Evolutionary conservation across 495 filamentous ascomycete species (phyloP), one percentile per base, ranked within the genome.

Genomic region (Neurospora sp.): DNA sequence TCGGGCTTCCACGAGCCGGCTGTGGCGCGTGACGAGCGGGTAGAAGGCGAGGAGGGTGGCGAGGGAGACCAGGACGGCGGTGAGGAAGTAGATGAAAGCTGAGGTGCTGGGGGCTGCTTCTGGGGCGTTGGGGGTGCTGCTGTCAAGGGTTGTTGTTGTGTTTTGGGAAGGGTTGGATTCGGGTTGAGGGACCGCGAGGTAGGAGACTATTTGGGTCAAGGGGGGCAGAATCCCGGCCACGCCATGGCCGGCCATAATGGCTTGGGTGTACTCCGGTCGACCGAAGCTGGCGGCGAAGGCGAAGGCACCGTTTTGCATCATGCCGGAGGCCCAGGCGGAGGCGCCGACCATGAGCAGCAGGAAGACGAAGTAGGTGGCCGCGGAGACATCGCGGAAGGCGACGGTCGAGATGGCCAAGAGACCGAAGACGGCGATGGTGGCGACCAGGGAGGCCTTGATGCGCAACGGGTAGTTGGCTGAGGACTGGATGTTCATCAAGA

Each of bases 251-350:
- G 90, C 89, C 96, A 99, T 98, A 80, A 98, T 94, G 22, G 91
- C 96, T 81, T 98, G 94, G 69, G 92, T 97, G 82, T 97, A 98
- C 76, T 93, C 90, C 18, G 91, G 88, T 69, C 91, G 82, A 22
- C 90, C 93, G 75, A 97, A 97, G 38, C 91, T 91, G 9, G 93
- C 88, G 12, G 93, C 94, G 77, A 94, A 98, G 8, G 96, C 92
- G 80, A 98, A 98, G 41, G 94, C 89, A 68, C 96, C 96, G 80
- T 98, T 98, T 83, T 98, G 96, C 78, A 91, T 92, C 71, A 98
- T 84, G 0, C 92, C 96, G 0, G 94, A 89, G 1, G 92, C 94
- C 75, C 91, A 83, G 75, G 93, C 92, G 1, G 93, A 87, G 7
- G 85, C 80, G 70, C 91, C 90, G n/a, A 97, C 94, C 88, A 94